Conservation (phyloP, 1,284 basidiomycete genomes). For the Trametes polyzona region DNA sequence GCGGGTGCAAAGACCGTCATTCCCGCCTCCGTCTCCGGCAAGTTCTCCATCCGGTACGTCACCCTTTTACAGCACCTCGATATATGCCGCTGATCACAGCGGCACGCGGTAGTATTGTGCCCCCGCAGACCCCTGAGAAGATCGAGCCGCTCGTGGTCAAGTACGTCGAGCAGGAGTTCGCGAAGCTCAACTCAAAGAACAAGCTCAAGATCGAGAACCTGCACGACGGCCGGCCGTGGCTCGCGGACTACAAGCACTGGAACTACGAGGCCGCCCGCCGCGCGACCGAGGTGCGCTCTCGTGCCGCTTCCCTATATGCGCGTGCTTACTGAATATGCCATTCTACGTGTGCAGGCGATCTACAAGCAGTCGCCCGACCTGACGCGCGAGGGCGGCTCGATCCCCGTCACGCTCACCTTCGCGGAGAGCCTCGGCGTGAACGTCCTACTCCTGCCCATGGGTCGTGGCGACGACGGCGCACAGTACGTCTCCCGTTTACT, state of each 20-base stretch:
- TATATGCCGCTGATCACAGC: not conserved
- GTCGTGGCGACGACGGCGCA: constrained; percentile 91
- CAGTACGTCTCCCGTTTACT: constrained; percentile 54
- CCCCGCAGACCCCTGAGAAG: constrained; percentile 83
- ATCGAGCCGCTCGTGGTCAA: constrained; percentile 74
- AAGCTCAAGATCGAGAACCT: constrained; percentile 67
- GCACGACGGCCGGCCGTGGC: constrained; percentile 90
- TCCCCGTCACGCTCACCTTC: constrained; percentile 96
- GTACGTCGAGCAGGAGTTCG: constrained; percentile 81
- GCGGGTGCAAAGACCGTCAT: constrained; percentile 95
- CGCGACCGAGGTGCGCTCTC: constrained; percentile 67
- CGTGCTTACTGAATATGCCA: not conserved
- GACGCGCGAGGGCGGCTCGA: constrained; percentile 85
- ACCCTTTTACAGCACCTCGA: not conserved
- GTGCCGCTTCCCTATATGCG: not conserved
- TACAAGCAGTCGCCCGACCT: constrained; percentile 28
- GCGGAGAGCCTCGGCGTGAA: constrained; percentile 86
- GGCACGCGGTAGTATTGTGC: constrained; percentile 64
- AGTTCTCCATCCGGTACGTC: constrained; percentile 88
- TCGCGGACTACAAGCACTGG: constrained; percentile 87
- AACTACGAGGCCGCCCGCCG: constrained; percentile 92
- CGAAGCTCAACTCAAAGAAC: constrained; percentile 87
- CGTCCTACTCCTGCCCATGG: constrained; percentile 90
- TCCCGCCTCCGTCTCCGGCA: constrained; percentile 87
- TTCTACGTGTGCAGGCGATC: constrained; percentile 21